Evolutionary conservation across 495 filamentous ascomycete species (phyloP).

Genomic region (Glutinoglossum americanum): DNA sequence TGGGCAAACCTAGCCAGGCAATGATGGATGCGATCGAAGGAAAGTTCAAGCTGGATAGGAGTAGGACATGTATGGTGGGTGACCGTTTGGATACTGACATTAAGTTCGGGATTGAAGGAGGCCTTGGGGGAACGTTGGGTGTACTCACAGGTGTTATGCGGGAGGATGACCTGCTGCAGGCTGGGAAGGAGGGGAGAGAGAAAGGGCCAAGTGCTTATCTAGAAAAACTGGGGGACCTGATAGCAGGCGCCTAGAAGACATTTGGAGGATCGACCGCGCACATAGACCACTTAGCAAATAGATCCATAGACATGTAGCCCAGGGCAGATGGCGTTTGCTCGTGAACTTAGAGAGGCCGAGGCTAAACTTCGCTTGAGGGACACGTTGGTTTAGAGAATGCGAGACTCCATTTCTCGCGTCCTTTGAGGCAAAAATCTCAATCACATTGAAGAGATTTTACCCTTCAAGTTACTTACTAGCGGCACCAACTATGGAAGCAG

Average conservation of each 20-base stretch:
- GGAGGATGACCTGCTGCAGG: slow-evolving; percentile 38
- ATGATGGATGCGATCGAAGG: slow-evolving; percentile 99
- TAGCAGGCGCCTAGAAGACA: neutral
- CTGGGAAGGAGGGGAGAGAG: slow-evolving; percentile 8
- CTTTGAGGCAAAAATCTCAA: neutral
- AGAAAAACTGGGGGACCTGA: neutral
- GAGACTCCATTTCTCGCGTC: neutral
- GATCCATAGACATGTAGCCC: neutral
- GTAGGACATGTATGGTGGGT: slow-evolving; percentile 82
- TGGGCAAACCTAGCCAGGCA: slow-evolving; percentile 90
- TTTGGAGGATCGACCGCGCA: neutral
- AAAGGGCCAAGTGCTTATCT: slow-evolving; percentile 4
- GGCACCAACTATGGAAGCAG: neutral
- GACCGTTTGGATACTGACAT: slow-evolving; percentile 93
- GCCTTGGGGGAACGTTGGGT: slow-evolving; percentile 72
- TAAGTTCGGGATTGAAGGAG: slow-evolving; percentile 78
- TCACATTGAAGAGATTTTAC: neutral
- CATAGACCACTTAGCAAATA: neutral
- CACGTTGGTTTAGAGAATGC: neutral
- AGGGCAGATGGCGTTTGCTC: neutral
- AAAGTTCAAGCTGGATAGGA: slow-evolving; percentile 73
- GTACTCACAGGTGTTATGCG: slow-evolving; percentile 80
- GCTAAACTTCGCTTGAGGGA: neutral
- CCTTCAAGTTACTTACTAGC: neutral
- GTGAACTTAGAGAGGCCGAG: neutral